Evolutionary conservation across 805 yeast species (phyloP).

Genomic region (Priceomyces haplophilus): DNA sequence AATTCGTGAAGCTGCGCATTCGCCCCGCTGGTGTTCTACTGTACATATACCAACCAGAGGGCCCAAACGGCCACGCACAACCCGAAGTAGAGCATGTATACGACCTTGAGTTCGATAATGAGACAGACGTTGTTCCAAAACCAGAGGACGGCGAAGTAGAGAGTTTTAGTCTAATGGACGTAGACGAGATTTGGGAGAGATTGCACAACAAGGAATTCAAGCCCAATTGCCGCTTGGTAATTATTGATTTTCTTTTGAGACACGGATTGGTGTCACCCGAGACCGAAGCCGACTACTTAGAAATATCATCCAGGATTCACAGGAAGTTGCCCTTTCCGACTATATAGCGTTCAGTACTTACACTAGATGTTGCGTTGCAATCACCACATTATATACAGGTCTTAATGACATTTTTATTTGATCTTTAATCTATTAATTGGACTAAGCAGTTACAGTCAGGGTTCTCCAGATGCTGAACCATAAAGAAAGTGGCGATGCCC

Average conservation of each 20-base stretch:
- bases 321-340: constrained; percentile 69
- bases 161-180: constrained; percentile 59
- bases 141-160: constrained; percentile 61
- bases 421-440: not conserved
- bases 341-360: constrained; percentile 6
- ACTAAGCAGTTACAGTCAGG: not conserved
- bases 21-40: constrained; percentile 63
- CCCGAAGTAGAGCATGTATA: constrained; percentile 86
- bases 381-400: constrained; percentile 1
- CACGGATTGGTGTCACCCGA: constrained; percentile 70
- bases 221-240: constrained; percentile 80
- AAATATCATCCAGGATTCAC: constrained; percentile 60
- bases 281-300: constrained; percentile 62
- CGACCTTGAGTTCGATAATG: constrained; percentile 59
- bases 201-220: constrained; percentile 66
- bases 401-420: not conserved
- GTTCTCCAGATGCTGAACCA: not conserved
- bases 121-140: constrained; percentile 41
- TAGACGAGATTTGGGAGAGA: constrained; percentile 54
- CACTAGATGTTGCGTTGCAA: not conserved
- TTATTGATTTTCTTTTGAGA: constrained; percentile 83
- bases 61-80: constrained; percentile 58
- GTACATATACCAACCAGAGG: constrained; percentile 51
- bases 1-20: constrained; percentile 45
- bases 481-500: not conserved